These are phyloP conservation scores for Rubia peregrina DNA, from an alignment of 305 asterid species.

Conservation along the genomic window DNA sequence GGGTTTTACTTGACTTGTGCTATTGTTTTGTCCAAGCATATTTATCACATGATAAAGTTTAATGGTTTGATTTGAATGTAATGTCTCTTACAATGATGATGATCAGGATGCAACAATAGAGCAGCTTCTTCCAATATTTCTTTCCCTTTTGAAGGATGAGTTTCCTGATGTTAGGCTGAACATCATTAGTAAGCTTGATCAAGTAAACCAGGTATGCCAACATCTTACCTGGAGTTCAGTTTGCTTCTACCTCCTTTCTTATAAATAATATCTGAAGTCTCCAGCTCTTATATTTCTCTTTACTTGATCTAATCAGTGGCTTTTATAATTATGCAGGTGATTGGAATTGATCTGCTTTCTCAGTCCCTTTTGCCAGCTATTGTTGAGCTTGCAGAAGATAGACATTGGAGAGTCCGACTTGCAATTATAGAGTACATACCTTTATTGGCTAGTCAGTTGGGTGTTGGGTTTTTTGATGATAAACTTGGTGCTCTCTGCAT, in stretches of 20 bases:
- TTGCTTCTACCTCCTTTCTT: neutral
- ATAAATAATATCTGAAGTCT: neutral
- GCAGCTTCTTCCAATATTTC: constrained; percentile 39
- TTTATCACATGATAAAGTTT: neutral
- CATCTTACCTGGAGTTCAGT: neutral
- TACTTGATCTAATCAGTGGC: neutral
- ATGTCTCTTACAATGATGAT: constrained; percentile 4
- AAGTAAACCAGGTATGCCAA: constrained; percentile 59
- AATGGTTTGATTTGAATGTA: neutral
- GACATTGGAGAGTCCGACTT: constrained; percentile 90
- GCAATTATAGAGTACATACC: constrained; percentile 91
- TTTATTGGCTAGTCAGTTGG: constrained; percentile 83
- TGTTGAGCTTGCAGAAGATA: constrained; percentile 88
- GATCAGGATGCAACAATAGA: constrained; percentile 38
- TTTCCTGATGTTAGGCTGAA: constrained; percentile 65
- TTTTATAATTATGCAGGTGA: constrained; percentile 39
- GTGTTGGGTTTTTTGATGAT: constrained; percentile 79
- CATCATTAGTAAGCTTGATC: constrained; percentile 57
- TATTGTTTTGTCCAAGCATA: neutral
- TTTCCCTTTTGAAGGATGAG: constrained; percentile 41
- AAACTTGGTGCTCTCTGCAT: constrained; percentile 90
- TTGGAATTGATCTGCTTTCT: constrained; percentile 80
- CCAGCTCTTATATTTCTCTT: neutral
- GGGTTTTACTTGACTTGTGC: neutral
- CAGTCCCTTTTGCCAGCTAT: constrained; percentile 83